Conservation (phyloP, 1,139 yeast species). For the Kodamaea sp. region DNA sequence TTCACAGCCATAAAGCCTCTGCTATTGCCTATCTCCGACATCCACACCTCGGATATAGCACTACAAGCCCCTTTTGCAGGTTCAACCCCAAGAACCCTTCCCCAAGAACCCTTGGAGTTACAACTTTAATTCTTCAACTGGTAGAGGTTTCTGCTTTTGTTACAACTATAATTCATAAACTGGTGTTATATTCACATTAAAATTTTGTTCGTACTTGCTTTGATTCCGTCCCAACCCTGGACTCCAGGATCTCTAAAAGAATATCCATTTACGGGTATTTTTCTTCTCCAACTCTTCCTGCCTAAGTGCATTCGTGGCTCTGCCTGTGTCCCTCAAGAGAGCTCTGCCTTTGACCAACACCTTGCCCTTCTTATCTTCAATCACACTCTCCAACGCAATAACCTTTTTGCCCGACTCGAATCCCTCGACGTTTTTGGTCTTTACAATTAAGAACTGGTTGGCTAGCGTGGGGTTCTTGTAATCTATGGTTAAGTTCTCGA, state of each 20-base stretch:
- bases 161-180: too few species aligned
- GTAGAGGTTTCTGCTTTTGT: too few species aligned
- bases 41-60: too few species aligned
- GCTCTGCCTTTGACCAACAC: slow-evolving; percentile 41
- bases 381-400: slow-evolving; percentile 28
- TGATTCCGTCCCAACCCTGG: too few species aligned
- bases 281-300: slow-evolving; percentile 2
- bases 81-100: too few species aligned
- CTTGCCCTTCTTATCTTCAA: slow-evolving; percentile 39
- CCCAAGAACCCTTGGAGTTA: too few species aligned
- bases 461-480: slow-evolving; percentile 79
- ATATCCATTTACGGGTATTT: background rate
- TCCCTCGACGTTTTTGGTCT: slow-evolving; percentile 42
- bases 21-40: too few species aligned
- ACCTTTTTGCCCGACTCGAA: slow-evolving; percentile 28
- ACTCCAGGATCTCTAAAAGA: background rate
- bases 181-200: too few species aligned
- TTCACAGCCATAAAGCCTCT: too few species aligned
- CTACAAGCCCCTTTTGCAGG: too few species aligned
- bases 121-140: too few species aligned
- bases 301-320: slow-evolving; percentile 22
- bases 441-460: slow-evolving; percentile 72
- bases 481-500: slow-evolving; percentile 52
- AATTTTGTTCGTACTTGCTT: too few species aligned
- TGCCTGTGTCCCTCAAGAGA: slow-evolving; percentile 40